Evolutionary conservation across 1,284 basidiomycete genomes (phyloP), one percentile per base, ranked within the genome.

Genomic region (Trichosporon asahii): DNA sequence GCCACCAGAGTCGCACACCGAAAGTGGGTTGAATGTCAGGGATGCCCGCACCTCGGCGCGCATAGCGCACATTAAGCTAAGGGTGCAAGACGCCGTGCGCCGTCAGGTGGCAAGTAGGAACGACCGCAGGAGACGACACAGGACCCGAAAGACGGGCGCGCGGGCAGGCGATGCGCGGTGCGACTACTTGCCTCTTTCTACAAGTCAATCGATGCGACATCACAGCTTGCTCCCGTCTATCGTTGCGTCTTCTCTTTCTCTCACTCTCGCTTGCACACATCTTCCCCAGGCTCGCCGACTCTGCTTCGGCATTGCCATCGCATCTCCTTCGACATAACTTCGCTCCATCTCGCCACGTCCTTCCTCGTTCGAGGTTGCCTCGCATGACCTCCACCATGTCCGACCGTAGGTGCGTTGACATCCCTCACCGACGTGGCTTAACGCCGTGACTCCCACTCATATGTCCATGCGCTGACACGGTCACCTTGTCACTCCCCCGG

Each of bases 241-340:
- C 55, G 25, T 60, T 27, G 55, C 55, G 14, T 18, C 55, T 15
- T 31, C 25, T 15, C 49, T 53, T 14, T 53, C 49, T 53, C 49
- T 53, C 49, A 53, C 49, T 53, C 40, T n/a, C 40, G n/a, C 18
- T 8, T n/a, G 40, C 40, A 53, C 49, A 53, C 49, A 8, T 9
- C 49, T 18, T 25, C 23, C 49, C 8, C 21, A 9, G 44, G 21
- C 49, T 12, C 49, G 25, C 49, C 9, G 49, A 53, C 23, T 11
- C 21, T 12, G 49, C 49, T 53, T 53, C 21, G 49, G 49, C n/a
- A 21, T 53, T 12, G 23, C 23, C 49, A 11, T 23, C 49, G 40
- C 40, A 3, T n/a, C 23, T 8, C 94, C 44, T 85, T 95, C 73
- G 89, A 90, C 76, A 90, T 95, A 71, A 85, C 95, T 70, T 89